Conservation (phyloP, 805 yeast species). For the Ogataea dorogensis region DNA sequence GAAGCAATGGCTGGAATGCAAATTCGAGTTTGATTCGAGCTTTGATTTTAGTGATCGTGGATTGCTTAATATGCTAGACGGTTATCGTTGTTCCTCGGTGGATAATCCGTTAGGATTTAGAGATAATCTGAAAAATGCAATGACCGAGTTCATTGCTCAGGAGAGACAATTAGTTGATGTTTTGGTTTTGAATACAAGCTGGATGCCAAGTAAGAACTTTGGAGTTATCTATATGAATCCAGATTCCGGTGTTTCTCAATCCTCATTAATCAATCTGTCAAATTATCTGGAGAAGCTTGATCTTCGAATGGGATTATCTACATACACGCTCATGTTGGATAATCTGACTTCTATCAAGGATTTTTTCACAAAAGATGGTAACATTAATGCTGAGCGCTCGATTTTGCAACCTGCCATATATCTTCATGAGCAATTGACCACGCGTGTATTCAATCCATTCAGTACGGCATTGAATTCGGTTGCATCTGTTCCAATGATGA, state of each 20-base stretch:
- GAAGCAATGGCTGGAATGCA: constrained; percentile 34
- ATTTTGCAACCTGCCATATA: constrained; percentile 29
- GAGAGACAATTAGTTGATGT: constrained; percentile 22
- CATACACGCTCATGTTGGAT: constrained; percentile 24
- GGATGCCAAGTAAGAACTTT: constrained; percentile 33
- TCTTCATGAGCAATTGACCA: constrained; percentile 28
- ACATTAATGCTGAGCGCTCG: constrained; percentile 30
- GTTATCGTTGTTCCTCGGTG: constrained; percentile 31
- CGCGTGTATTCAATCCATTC: constrained; percentile 32
- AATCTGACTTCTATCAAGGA: constrained; percentile 29
- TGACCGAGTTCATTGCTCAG: constrained; percentile 13
- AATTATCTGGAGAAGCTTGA: constrained; percentile 29
- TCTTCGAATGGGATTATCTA: constrained; percentile 27
- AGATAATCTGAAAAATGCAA: constrained; percentile 26
- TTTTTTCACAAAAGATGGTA: constrained; percentile 20
- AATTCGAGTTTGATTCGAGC: constrained; percentile 27
- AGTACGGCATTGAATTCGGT: constrained; percentile 26
- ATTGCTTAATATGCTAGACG: constrained; percentile 30
- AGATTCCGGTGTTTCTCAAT: constrained; percentile 21
- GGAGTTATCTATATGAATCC: constrained; percentile 29
- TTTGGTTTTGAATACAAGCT: constrained; percentile 28
- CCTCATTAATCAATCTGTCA: constrained; percentile 21
- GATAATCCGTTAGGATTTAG: constrained; percentile 30
- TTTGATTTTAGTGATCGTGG: constrained; percentile 35
- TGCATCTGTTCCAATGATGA: constrained; percentile 20